These are phyloP conservation scores for Calonectria hawksworthii DNA, from an alignment of 2,329 filamentous ascomycete species.

Conservation along the genomic window DNA sequence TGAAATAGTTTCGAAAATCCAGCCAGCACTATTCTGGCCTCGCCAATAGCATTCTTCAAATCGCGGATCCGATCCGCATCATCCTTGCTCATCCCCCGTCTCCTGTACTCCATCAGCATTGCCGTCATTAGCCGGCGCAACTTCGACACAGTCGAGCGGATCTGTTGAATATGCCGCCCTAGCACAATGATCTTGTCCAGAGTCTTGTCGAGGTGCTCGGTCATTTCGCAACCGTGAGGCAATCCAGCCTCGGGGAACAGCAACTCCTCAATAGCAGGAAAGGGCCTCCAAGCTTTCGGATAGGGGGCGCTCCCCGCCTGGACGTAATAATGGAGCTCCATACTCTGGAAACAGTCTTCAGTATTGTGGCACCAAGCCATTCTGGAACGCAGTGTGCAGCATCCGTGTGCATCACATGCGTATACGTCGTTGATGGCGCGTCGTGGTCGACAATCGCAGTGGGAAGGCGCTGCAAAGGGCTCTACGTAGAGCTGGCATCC, in stretches of 20 bases:
- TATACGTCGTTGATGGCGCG: slow-evolving; percentile 17
- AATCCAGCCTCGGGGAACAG: neutral
- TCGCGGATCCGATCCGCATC: neutral
- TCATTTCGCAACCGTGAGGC: neutral
- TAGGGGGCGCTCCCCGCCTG: slow-evolving; percentile 6
- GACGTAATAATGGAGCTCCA: slow-evolving; percentile 37
- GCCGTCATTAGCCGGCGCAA: neutral
- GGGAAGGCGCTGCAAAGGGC: slow-evolving; percentile 36
- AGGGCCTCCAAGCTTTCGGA: neutral
- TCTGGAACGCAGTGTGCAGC: slow-evolving; percentile 40
- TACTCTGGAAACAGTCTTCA: slow-evolving; percentile 21
- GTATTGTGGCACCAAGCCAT: slow-evolving; percentile 33
- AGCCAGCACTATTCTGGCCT: neutral
- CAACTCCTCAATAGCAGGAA: neutral
- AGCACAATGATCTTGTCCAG: neutral
- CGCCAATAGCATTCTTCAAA: neutral
- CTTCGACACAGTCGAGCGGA: neutral
- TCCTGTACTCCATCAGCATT: neutral
- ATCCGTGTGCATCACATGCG: slow-evolving; percentile 45
- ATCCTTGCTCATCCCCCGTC: too few relatives aligned
- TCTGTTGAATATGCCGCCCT: neutral
- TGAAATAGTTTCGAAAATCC: neutral
- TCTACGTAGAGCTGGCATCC: slow-evolving; percentile 40
- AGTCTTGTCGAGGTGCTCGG: neutral
- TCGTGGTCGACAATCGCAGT: slow-evolving; percentile 38